These are phyloP conservation scores for Ceratocystis smalleyi DNA, from an alignment of 2,329 filamentous ascomycete genomes.

Conservation along the genomic window DNA sequence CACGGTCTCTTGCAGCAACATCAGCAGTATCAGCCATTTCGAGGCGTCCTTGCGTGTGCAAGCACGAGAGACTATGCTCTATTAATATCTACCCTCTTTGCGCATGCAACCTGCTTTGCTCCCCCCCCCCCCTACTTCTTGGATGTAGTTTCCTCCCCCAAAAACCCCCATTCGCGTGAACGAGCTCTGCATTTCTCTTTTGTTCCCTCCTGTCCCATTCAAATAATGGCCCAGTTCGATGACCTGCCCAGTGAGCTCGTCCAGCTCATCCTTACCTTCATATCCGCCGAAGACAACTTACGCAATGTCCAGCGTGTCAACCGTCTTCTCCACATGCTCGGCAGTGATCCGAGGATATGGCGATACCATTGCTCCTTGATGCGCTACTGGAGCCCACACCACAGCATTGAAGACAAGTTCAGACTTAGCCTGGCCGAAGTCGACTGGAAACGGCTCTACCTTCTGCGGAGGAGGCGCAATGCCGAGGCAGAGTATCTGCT, in stretches of 20 bases:
- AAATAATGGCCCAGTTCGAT: slow-evolving; percentile 5
- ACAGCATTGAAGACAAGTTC: slow-evolving; percentile 45
- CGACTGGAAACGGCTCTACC: slow-evolving; percentile 60
- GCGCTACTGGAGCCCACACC: slow-evolving; percentile 56
- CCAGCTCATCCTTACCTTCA: slow-evolving; percentile 55
- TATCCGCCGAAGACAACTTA: slow-evolving; percentile 40
- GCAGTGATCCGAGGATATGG: slow-evolving; percentile 66
- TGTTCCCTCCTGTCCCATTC: background rate
- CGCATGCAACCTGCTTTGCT: background rate
- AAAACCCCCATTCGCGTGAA: background rate
- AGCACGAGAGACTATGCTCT: background rate
- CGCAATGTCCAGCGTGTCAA: slow-evolving; percentile 38
- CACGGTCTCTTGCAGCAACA: background rate
- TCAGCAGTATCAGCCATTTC: background rate
- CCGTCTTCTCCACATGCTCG: slow-evolving; percentile 47
- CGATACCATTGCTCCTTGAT: slow-evolving; percentile 58
- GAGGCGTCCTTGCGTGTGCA: background rate
- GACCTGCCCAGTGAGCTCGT: slow-evolving; percentile 70
- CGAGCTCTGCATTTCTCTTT: background rate
- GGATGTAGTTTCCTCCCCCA: background rate
- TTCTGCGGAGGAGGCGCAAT: slow-evolving; percentile 39
- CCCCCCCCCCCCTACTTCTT: background rate
- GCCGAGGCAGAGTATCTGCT: slow-evolving; percentile 38
- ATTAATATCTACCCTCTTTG: background rate
- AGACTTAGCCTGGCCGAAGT: slow-evolving; percentile 37